phyloP scores from a whole-genome alignment of 768 basidiomycete species.

The Paxillus ammoniavirescens region DNA sequence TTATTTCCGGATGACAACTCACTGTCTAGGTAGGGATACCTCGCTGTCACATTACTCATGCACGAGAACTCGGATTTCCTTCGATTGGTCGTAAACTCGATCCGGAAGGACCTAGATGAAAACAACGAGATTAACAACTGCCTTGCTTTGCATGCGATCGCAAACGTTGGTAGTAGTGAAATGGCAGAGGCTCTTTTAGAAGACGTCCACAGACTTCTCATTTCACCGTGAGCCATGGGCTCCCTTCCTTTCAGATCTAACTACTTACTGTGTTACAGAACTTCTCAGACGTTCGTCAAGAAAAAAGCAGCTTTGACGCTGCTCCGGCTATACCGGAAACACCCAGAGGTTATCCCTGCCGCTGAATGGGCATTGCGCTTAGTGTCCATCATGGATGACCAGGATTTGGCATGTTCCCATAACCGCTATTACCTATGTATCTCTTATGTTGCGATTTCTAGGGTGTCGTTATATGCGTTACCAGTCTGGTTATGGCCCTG shows the following conservation, averaged over 20 bases:
- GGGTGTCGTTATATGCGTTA: slow-evolving; percentile 95
- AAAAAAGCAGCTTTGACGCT: slow-evolving; percentile 97
- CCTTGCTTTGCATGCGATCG: slow-evolving; percentile 95
- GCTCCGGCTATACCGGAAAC: slow-evolving; percentile 91
- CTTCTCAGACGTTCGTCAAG: slow-evolving; percentile 93
- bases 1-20: background rate
- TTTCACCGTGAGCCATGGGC: slow-evolving; percentile 72
- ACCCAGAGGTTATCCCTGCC: slow-evolving; percentile 90
- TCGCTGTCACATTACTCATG: slow-evolving; percentile 95
- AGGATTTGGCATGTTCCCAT: slow-evolving; percentile 63
- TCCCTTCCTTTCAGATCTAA: slow-evolving; percentile 6
- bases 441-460: slow-evolving; percentile 29
- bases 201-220: slow-evolving; percentile 91
- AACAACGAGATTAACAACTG: slow-evolving; percentile 96
- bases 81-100: slow-evolving; percentile 95
- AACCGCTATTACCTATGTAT: background rate
- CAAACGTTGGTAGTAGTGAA: slow-evolving; percentile 95
- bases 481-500: slow-evolving; percentile 89
- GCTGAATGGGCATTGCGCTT: slow-evolving; percentile 96
- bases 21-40: slow-evolving; percentile 71
- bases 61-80: slow-evolving; percentile 98
- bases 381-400: slow-evolving; percentile 93
- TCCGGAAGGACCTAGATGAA: slow-evolving; percentile 94
- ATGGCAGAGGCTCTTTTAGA: slow-evolving; percentile 96
- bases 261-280: slow-evolving; percentile 46